phyloP scores from a whole-genome alignment of 495 filamentous ascomycete genomes.

The Xylaria longipes region DNA sequence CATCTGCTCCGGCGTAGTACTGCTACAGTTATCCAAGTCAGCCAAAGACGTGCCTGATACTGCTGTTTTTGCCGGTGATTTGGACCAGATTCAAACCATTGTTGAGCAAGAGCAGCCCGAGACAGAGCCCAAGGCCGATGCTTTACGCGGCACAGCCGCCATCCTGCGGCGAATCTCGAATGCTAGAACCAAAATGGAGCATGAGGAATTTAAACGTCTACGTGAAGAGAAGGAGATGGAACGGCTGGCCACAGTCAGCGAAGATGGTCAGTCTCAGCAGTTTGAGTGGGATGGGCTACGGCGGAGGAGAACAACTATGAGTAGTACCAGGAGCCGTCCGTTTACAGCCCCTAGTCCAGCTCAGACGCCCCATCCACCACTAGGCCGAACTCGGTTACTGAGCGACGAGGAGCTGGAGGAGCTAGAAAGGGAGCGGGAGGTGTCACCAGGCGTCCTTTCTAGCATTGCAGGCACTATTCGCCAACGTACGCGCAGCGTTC shows the following conservation, averaged over 20 bases:
- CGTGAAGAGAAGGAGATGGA: conserved; percentile 78
- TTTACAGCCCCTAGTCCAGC: conserved; percentile 45
- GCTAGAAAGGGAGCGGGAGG: conserved; percentile 55
- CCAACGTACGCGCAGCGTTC: conserved; percentile 57
- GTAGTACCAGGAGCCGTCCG: conserved; percentile 49
- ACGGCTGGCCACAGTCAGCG: conserved; percentile 72
- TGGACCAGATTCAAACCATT: conserved; percentile 94
- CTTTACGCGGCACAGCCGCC: conserved; percentile 89
- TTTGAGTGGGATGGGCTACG: conserved; percentile 95
- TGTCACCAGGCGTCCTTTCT: conserved; percentile 58
- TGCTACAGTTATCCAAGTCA: conserved; percentile 96
- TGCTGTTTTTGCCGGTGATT: conserved; percentile 89
- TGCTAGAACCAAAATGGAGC: conserved; percentile 77
- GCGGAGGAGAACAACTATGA: conserved; percentile 75
- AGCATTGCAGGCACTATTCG: conserved; percentile 68
- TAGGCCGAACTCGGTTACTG: conserved; percentile 89
- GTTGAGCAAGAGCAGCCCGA: conserved; percentile 94
- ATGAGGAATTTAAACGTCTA: conserved; percentile 78
- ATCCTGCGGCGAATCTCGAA: conserved; percentile 85
- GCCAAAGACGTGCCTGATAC: conserved; percentile 96
- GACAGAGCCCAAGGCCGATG: conserved; percentile 93
- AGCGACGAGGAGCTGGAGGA: conserved; percentile 63
- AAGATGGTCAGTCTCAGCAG: conserved; percentile 59
- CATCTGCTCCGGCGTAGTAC: conserved; percentile 95
- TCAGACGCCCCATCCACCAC: conserved; percentile 71